phyloP scores from a whole-genome alignment of 2,329 filamentous ascomycete species.

The Alternaria atra region DNA sequence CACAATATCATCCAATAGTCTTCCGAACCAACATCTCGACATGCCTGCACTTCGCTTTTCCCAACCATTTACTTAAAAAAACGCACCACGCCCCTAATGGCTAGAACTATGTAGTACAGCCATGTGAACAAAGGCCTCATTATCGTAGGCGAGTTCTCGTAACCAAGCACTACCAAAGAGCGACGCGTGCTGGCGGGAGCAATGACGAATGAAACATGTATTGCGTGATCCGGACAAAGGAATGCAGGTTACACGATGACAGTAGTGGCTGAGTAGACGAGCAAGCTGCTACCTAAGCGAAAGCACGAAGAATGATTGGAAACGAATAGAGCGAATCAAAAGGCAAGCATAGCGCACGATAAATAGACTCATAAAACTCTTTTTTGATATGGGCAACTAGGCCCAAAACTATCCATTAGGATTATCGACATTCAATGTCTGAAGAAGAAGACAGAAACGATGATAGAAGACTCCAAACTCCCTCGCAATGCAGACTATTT shows the following conservation, averaged over 20 bases:
- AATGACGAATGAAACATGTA: too few species aligned
- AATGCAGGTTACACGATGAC: not conserved
- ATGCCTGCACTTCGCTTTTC: not conserved
- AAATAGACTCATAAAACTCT: not conserved
- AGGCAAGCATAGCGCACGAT: too few species aligned
- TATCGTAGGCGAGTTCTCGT: too few species aligned
- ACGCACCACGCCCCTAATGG: too few species aligned
- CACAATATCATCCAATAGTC: too few species aligned
- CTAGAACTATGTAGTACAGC: too few species aligned
- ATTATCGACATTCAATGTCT: conserved; percentile 51
- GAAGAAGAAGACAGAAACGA: conserved; percentile 21
- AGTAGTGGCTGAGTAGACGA: not conserved
- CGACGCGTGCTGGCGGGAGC: not conserved
- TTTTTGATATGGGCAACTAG: conserved; percentile 4
- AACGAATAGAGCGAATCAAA: fast-evolving
- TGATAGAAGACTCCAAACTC: conserved; percentile 28
- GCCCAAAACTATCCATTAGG: conserved; percentile 22
- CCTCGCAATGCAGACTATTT: conserved; percentile 30
- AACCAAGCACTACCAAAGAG: not conserved
- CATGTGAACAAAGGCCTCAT: too few species aligned
- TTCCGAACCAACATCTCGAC: not conserved
- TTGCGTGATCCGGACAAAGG: not conserved
- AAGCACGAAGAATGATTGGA: not conserved
- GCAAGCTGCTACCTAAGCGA: fast-evolving
- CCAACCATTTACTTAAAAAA: too few species aligned